Conservation (phyloP, 1,284 basidiomycete genomes). For the Fomes fomentarius region DNA sequence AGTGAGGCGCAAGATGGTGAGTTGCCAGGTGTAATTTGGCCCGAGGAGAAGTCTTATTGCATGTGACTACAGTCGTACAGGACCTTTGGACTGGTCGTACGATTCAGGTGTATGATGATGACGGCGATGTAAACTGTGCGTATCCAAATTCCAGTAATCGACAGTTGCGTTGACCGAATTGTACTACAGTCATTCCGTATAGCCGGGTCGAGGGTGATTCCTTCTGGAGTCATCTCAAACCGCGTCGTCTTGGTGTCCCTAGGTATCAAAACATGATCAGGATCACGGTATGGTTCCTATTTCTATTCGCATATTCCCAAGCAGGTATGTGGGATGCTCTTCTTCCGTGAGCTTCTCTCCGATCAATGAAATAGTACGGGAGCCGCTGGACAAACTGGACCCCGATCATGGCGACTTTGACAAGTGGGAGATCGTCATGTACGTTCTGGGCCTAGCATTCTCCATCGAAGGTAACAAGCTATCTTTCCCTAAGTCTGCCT, state of each 20-base stretch:
- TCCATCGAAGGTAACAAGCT: slow-evolving; percentile 68
- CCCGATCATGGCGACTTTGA: slow-evolving; percentile 59
- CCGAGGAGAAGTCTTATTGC: too few relatives aligned
- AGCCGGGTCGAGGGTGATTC: slow-evolving; percentile 50
- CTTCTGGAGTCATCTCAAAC: slow-evolving; percentile 76
- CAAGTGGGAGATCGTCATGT: slow-evolving; percentile 78
- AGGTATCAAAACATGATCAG: slow-evolving; percentile 81
- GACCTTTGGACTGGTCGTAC: slow-evolving; percentile 83
- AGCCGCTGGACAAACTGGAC: slow-evolving; percentile 68
- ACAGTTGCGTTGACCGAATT: too few relatives aligned
- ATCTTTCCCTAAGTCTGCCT: slow-evolving; percentile 9
- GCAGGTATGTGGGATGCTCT: slow-evolving; percentile 54
- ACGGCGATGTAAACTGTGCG: slow-evolving; percentile 74
- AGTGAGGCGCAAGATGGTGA: slow-evolving; percentile 83
- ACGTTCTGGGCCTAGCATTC: slow-evolving; percentile 77
- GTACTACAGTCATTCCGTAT: slow-evolving; percentile 63
- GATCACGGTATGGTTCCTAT: slow-evolving; percentile 82
- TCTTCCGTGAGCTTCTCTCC: not conserved
- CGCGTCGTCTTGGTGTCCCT: slow-evolving; percentile 85
- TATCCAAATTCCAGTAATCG: not conserved
- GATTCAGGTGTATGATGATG: slow-evolving; percentile 74
- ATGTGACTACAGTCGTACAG: slow-evolving; percentile 54
- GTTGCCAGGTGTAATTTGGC: too few relatives aligned
- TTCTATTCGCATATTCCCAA: slow-evolving; percentile 85
- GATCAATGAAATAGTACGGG: slow-evolving; percentile 53